Base-by-base conservation (phyloP, 1,284 basidiomycete genomes). In the Inonotus hispidus region DNA sequence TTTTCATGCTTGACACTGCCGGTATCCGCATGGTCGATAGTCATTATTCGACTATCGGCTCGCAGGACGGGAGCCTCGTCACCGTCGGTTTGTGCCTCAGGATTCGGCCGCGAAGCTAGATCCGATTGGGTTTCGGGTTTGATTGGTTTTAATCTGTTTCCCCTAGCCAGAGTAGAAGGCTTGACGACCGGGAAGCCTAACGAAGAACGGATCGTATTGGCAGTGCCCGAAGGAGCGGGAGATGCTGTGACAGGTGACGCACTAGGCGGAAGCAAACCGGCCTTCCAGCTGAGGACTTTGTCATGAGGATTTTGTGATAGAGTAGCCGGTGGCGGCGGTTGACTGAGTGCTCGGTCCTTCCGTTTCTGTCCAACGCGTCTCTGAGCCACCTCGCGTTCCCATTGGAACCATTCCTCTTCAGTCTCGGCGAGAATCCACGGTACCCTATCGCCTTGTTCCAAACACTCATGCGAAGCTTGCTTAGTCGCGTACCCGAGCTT, bases 371-470 rank as follows among this genome's bases (percentile, higher is more conserved):
- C 50, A n/a, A 23, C 38, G 25, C 64, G 58, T 35, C 38, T 50
- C 32, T 59, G 56, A 23, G 46, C 60, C 53, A 54, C 54, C 57
- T 38, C 59, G 35, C 47, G 53, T 57, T 66, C 64, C 67, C 66
- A 68, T 27, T 60, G 46, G 46, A 66, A 63, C 67, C 67, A 68
- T 39, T 68, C 67, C 23, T 63, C 64, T 53, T 68, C 67, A 5
- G 67, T 66, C 14, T 63, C 63, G 14, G 59, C 58, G 11, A 68
- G 59, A 49, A 61, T 53, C 53, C 63, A 65, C 37, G 62, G 58
- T 23, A 54, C 23, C 6, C 45, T 35, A 27, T 62, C 56, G 23
- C 55, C 59, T 23, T 64, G 60, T 8, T 54, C 54, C 21, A 55
- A 13, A 6, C 13, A 19, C 19, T 39, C 54, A 14, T 56, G 38